phyloP scores from a whole-genome alignment of 2,329 filamentous ascomycete species.

The Cladosporium sp. region DNA sequence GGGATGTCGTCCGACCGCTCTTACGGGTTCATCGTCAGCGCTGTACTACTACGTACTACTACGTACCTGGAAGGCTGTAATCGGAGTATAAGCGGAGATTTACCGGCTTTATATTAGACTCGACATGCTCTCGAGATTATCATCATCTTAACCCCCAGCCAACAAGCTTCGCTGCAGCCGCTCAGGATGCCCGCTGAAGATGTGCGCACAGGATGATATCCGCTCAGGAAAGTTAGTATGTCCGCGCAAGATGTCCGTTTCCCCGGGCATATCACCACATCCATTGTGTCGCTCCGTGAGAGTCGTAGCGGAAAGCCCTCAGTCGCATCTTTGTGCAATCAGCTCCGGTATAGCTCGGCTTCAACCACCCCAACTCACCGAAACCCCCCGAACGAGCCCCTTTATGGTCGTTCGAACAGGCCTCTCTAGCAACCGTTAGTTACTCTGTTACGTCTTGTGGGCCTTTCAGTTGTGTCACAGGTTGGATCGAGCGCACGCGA shows the following conservation, averaged over 20 bases:
- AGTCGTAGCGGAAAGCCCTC: neutral
- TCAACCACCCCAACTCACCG: neutral
- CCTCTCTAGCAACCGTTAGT: neutral
- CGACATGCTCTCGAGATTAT: conserved; percentile 9
- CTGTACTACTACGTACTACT: neutral
- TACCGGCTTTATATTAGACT: conserved; percentile 5
- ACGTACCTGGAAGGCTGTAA: neutral
- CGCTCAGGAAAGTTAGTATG: neutral
- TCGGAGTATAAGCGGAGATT: conserved; percentile 16
- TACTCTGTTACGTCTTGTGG: neutral
- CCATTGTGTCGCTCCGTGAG: neutral
- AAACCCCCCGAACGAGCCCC: neutral
- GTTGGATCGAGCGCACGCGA: neutral
- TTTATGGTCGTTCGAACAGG: neutral
- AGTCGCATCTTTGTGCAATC: neutral
- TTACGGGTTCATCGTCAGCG: neutral
- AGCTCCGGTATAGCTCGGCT: neutral
- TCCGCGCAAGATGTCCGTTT: neutral
- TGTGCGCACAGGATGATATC: neutral
- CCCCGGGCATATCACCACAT: neutral
- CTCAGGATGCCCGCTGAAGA: neutral
- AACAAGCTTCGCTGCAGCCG: neutral
- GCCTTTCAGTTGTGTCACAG: neutral
- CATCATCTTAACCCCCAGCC: conserved; percentile 10
- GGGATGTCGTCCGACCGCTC: neutral